Base-by-base conservation (phyloP, 2,329 filamentous ascomycete genomes). In the Coniochaeta sp. region DNA sequence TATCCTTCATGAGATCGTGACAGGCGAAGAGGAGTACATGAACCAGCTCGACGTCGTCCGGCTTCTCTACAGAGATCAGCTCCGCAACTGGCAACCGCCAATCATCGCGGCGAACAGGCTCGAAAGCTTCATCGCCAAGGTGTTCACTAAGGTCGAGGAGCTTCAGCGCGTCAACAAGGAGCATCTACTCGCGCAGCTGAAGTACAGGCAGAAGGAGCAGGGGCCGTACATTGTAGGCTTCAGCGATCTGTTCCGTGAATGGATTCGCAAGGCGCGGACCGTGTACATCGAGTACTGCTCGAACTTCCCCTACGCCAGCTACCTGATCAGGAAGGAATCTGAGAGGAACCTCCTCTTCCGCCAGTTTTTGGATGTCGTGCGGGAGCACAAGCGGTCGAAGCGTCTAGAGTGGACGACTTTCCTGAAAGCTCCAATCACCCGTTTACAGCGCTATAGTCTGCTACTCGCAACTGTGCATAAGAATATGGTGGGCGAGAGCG, bases 191-290 rank as follows among this genome's bases (percentile, higher is more conserved):
- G 89, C 93, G 1, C 93, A 97, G 72, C 83, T 99, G 67, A 98
- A 98, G 70, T 99, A 98, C 71, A 87, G 95, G 28, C 95, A 99
- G 72, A 90, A 95, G 69, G 95, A 98, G 71, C 93, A 99, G 76
- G 95, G 95, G 0, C 95, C 95, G 0, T 99, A 92, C 87, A 88
- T 99, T 61, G 81, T 85, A 14, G 95, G 95, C 3, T 97, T 97
- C 75, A 97, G 93, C 71, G 95, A 98, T 69, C 91, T 99, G 57
- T 98, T 99, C 79, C 83, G 95, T 61, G 95, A 99, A 76, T 99
- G 95, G 95, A 96, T 98, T 63, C 86, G 95, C 64, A 98, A 97
- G 73, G 95, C 95, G 34, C 91, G 89, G 72, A 79, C 83, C 2
- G 89, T 91, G 12, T 99, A 98, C 71, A 87, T 97, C 62, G 92